Conservation (phyloP, 345 rosid genomes). For the Linum lewisii region DNA sequence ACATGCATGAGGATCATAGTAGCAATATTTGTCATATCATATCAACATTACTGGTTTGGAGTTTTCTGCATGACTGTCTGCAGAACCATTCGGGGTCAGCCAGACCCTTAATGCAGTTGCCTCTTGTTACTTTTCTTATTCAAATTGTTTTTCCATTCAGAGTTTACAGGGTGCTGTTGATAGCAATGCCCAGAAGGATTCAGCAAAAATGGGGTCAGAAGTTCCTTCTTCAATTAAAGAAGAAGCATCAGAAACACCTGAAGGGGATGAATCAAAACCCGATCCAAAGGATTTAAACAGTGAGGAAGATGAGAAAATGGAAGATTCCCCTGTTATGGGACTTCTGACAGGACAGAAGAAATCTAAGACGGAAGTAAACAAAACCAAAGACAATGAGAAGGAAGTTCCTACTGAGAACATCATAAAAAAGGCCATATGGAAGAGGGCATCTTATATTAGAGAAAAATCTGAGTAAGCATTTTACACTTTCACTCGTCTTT, state of each 20-base stretch:
- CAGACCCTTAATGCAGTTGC: too few relatives aligned
- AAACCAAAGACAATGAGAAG: conserved; percentile 23
- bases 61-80: too few relatives aligned
- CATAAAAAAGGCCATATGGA: conserved; percentile 46
- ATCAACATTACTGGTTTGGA: too few relatives aligned
- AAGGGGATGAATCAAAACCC: conserved; percentile 30
- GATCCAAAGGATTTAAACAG: conserved; percentile 30
- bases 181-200: conserved; percentile 35
- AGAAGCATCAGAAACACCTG: conserved; percentile 29
- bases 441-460: conserved; percentile 50
- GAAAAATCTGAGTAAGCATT: conserved; percentile 61
- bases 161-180: conserved; percentile 36
- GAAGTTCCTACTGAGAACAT: conserved; percentile 33
- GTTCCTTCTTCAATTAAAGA: conserved; percentile 18
- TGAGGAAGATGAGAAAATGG: conserved; percentile 50
- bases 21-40: too few relatives aligned
- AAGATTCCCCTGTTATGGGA: conserved; percentile 73
- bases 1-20: too few relatives aligned
- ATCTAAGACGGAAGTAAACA: conserved; percentile 26
- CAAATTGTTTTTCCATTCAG: conserved; percentile 23
- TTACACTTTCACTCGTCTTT: neutral
- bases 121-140: neutral
- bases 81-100: too few relatives aligned
- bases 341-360: conserved; percentile 35
- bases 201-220: conserved; percentile 30